Evolutionary conservation across 1,139 yeast species (phyloP).

Genomic region (Yamadazyma blattariae): DNA sequence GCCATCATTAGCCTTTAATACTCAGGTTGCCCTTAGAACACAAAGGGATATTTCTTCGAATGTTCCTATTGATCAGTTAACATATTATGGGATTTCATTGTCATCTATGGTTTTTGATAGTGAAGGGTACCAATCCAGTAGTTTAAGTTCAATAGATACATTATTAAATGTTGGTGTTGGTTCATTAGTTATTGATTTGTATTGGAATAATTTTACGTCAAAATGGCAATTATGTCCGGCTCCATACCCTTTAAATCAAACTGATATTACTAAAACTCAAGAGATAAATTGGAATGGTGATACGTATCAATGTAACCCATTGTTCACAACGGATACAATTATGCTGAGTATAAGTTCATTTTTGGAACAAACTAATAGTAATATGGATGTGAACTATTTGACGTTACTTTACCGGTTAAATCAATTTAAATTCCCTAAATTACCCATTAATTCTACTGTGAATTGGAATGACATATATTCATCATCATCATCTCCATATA

Average conservation of each 20-base stretch:
- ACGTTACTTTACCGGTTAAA: conserved; percentile 40
- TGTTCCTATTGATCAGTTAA: conserved; percentile 55
- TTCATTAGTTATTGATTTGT: conserved; percentile 57
- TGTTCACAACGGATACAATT: conserved; percentile 40
- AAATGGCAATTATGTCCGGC: conserved; percentile 75
- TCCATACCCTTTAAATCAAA: conserved; percentile 31
- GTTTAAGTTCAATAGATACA: conserved; percentile 35
- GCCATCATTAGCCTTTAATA: conserved; percentile 15
- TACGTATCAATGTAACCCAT: conserved; percentile 39
- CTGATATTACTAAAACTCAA: conserved; percentile 13
- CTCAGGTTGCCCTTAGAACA: conserved; percentile 45
- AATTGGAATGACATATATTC: conserved; percentile 6
- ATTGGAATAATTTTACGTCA: conserved; percentile 52
- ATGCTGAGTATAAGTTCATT: conserved; percentile 34
- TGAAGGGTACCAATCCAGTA: conserved; percentile 46
- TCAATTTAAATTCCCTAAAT: conserved; percentile 28
- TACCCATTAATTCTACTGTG: conserved; percentile 7
- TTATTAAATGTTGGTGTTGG: conserved; percentile 53
- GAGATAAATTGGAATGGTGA: conserved; percentile 28
- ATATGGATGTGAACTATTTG: conserved; percentile 53
- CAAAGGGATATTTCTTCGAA: conserved; percentile 67
- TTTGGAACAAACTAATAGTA: conserved; percentile 50
- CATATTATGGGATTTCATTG: conserved; percentile 59
- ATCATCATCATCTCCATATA: conserved; percentile 6
- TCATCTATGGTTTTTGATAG: conserved; percentile 47